Conservation (phyloP, 2,329 filamentous ascomycete species). For the Cytospora piceicola region DNA sequence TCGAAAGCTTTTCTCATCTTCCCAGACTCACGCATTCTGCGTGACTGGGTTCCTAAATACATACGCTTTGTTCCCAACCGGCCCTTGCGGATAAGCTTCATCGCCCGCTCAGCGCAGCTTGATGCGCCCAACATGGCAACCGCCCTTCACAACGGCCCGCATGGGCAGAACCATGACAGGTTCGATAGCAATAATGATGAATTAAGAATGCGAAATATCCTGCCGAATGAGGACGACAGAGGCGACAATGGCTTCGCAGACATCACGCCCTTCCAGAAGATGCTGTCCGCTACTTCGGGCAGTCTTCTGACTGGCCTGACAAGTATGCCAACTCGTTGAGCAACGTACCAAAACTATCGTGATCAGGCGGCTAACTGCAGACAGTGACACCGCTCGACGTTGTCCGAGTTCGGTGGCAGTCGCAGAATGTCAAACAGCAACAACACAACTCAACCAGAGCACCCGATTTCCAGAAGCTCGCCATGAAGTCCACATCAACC, state of each 20-base stretch:
- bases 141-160: slow-evolving; percentile 31
- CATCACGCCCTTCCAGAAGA: slow-evolving; percentile 85
- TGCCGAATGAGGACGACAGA: slow-evolving; percentile 41
- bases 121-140: slow-evolving; percentile 25
- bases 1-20: background rate
- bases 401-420: slow-evolving; percentile 91
- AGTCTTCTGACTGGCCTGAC: slow-evolving; percentile 88
- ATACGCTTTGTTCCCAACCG: slow-evolving; percentile 14
- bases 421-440: slow-evolving; percentile 60
- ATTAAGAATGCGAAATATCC: slow-evolving; percentile 39
- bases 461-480: slow-evolving; percentile 59
- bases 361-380: slow-evolving; percentile 24
- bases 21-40: slow-evolving; percentile 28
- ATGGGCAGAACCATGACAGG: slow-evolving; percentile 45
- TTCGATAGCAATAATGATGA: slow-evolving; percentile 40
- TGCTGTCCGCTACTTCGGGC: slow-evolving; percentile 90
- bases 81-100: slow-evolving; percentile 11
- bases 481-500: slow-evolving; percentile 53
- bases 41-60: slow-evolving; percentile 25
- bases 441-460: slow-evolving; percentile 47
- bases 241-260: slow-evolving; percentile 46
- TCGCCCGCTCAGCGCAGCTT: slow-evolving; percentile 5
- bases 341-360: background rate
- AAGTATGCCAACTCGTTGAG: slow-evolving; percentile 57
- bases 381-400: slow-evolving; percentile 94